Conservation (phyloP, 2,329 filamentous ascomycete genomes). For the Hymenotorrendiella dingleyae region DNA sequence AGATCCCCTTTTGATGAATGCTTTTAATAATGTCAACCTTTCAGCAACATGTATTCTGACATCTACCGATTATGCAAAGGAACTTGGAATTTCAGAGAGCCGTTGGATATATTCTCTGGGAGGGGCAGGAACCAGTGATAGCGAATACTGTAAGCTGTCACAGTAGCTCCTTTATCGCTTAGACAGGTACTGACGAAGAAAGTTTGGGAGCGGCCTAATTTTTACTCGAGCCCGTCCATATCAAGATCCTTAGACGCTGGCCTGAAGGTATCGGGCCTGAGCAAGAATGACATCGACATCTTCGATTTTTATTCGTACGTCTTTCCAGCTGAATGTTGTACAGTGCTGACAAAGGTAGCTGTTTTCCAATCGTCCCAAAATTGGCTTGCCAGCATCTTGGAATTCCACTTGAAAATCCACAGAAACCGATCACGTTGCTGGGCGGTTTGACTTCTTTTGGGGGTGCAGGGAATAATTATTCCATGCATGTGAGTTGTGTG, state of each 20-base stretch:
- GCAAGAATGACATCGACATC: slow-evolving; percentile 48
- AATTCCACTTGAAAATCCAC: slow-evolving; percentile 38
- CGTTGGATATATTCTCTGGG: slow-evolving; percentile 61
- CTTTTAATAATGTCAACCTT: slow-evolving; percentile 64
- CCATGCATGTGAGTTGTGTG: slow-evolving; percentile 52
- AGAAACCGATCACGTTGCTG: slow-evolving; percentile 53
- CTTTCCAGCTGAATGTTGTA: background rate
- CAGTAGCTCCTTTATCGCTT: background rate
- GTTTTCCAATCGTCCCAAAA: slow-evolving; percentile 66
- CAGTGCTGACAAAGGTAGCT: slow-evolving; percentile 36
- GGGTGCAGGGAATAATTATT: slow-evolving; percentile 66
- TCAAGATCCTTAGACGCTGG: slow-evolving; percentile 50
- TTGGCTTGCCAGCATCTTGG: slow-evolving; percentile 55
- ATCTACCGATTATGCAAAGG: slow-evolving; percentile 45
- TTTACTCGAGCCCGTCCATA: slow-evolving; percentile 51
- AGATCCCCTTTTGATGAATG: slow-evolving; percentile 67
- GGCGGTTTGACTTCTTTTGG: slow-evolving; percentile 64
- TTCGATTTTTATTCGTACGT: slow-evolving; percentile 57
- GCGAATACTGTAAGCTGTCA: slow-evolving; percentile 41
- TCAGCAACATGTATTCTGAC: slow-evolving; percentile 56
- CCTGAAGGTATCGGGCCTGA: slow-evolving; percentile 41
- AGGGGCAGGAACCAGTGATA: slow-evolving; percentile 56
- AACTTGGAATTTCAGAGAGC: slow-evolving; percentile 46
- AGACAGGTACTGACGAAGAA: slow-evolving; percentile 7
- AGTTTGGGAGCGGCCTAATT: slow-evolving; percentile 60